Evolutionary conservation across 2,329 filamentous ascomycete genomes (phyloP), one percentile per base, ranked within the genome.

Genomic region (Xylaria polymorpha): DNA sequence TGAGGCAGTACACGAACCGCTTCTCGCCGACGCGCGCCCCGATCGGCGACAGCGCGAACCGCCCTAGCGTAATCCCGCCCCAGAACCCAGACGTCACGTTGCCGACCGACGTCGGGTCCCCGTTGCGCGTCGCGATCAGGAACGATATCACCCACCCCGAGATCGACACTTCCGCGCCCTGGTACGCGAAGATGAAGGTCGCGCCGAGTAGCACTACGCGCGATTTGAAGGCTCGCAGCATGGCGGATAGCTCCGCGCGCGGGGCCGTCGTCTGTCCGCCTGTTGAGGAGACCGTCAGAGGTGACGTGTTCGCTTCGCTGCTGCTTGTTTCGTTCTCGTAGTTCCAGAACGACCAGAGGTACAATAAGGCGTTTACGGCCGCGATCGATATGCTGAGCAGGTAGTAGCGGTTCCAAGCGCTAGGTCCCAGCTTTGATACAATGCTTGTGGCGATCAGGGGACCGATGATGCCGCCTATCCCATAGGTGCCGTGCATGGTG

Each of bases 131-230:
- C 59, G 87, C 86, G 79, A 96, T 94, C 46, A 97, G 83, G 82
- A 94, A 97, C 2, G 91, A 94, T 70, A 95, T 94, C 58, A 95
- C 91, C 94, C 93, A 97, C 62, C 93, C 93, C 0, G 91, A 93
- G 72, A 95, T 92, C 15, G 90, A 90, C 18, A 97, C 93, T 80
- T 97, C 93, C 43, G 92, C 91, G 41, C 93, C 93, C 80, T 96
- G 92, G 79, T 97, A 97, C 32, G 90, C 88, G 78, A 97, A 96
- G 79, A 96, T 92, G 83, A 96, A 96, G 10, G 93, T 79, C 0
- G 93, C 91, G 3, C 92, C 92, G 0, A 96, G 84, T 1, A 96
- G 80, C 0, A 94, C 92, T 4, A 90, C 85, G 39, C 87, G 78
- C 82, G 84, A 75, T 80, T 83, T 80, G 77, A 86, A 78, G 69